These are phyloP conservation scores for Macrotyloma uniflorum DNA, from an alignment of 306 rosid genomes.

Conservation along the genomic window DNA sequence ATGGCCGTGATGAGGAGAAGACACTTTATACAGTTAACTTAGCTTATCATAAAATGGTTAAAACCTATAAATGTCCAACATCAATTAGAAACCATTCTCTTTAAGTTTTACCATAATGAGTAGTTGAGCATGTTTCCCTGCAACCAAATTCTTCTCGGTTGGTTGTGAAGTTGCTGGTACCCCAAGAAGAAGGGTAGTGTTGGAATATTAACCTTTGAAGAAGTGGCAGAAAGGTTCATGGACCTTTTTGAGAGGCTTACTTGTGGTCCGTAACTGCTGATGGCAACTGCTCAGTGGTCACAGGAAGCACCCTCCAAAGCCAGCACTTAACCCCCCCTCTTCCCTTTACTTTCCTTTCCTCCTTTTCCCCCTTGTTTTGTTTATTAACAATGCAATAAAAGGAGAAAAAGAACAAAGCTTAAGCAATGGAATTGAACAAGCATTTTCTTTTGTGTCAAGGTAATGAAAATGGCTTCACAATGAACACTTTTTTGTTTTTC, in stretches of 20 bases:
- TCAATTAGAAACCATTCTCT: neutral
- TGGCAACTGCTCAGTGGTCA: constrained; percentile 52
- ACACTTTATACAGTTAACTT: neutral
- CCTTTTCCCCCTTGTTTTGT: neutral
- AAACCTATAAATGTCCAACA: neutral
- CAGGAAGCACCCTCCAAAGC: constrained; percentile 36
- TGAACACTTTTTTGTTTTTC: neutral
- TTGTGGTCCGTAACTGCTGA: constrained; percentile 65
- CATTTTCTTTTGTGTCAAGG: constrained; percentile 44
- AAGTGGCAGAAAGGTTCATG: constrained; percentile 29
- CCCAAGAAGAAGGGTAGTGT: constrained; percentile 10
- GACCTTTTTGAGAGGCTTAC: constrained; percentile 27
- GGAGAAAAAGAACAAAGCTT: neutral
- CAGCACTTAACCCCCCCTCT: constrained; percentile 36
- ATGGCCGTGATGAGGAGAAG: neutral
- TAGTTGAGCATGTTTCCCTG: neutral
- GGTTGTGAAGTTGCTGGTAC: neutral
- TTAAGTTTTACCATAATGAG: neutral
- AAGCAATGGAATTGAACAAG: constrained; percentile 7
- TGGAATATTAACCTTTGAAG: constrained; percentile 34
- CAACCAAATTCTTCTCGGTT: neutral
- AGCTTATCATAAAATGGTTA: neutral
- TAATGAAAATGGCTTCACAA: constrained; percentile 27
- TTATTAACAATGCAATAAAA: constrained; percentile 36
- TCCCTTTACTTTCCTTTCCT: neutral